phyloP scores from a whole-genome alignment of 257 asterid genomes.

The Penstemon eatonii region DNA sequence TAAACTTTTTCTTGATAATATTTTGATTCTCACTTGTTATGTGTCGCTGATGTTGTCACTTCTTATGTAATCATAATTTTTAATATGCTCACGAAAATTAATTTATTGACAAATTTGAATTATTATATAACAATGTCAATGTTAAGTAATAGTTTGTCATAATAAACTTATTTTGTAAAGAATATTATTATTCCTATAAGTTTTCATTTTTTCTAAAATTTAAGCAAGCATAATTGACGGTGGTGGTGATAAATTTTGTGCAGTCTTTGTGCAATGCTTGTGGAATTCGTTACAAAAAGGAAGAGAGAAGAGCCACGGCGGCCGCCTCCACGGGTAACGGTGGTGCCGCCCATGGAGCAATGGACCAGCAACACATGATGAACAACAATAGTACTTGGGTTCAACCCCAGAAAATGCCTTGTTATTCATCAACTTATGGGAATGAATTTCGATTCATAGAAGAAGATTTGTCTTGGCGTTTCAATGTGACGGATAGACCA shows the following conservation, averaged over 20 bases:
- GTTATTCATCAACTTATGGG: constrained; percentile 34
- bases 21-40: no score
- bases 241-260: constrained; percentile 7
- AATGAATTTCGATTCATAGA: constrained; percentile 54
- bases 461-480: constrained; percentile 77
- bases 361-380: constrained; percentile 49
- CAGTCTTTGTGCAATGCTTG: constrained; percentile 99
- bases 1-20: no score
- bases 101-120: no score
- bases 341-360: constrained; percentile 30
- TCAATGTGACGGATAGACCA: constrained; percentile 68
- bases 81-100: no score
- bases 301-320: constrained; percentile 88
- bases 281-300: constrained; percentile 95
- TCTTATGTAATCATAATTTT: no score
- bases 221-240: not conserved
- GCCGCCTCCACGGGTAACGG: constrained; percentile 55
- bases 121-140: no score
- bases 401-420: constrained; percentile 45
- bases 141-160: no score
- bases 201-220: not conserved
- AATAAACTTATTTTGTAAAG: no score
- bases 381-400: constrained; percentile 47
- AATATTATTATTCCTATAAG: no score
- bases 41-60: no score